Evolutionary conservation across 2,329 filamentous ascomycete species (phyloP).

Genomic region (Aspergillus persii): DNA sequence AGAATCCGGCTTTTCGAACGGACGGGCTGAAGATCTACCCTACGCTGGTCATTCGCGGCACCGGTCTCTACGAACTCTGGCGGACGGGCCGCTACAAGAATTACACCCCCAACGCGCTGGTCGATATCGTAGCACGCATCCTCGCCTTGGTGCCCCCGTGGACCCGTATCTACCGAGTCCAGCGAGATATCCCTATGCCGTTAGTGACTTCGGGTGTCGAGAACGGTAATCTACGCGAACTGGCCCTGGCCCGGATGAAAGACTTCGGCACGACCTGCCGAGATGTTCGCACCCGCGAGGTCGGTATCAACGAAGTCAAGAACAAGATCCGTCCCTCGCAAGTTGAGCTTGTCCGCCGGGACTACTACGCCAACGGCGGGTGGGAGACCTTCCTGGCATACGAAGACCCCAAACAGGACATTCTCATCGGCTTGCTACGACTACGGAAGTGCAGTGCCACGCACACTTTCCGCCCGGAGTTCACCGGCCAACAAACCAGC

Average conservation of each 20-base stretch:
- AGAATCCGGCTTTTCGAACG: constrained; percentile 91
- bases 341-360: constrained; percentile 88
- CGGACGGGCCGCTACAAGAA: constrained; percentile 96
- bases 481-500: constrained; percentile 82
- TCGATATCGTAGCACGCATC: constrained; percentile 95
- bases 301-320: constrained; percentile 98
- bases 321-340: constrained; percentile 97
- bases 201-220: constrained; percentile 98
- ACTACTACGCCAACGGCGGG: constrained; percentile 92
- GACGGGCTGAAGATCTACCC: constrained; percentile 98
- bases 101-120: constrained; percentile 94
- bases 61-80: constrained; percentile 96
- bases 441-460: constrained; percentile 86
- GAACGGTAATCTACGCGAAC: constrained; percentile 91
- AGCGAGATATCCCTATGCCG: constrained; percentile 99
- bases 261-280: constrained; percentile 97
- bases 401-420: constrained; percentile 97
- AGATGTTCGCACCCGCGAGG: constrained; percentile 92
- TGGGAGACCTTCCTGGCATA: constrained; percentile 99
- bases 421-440: constrained; percentile 84
- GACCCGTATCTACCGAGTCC: constrained; percentile 97
- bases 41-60: constrained; percentile 93
- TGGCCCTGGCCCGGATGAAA: constrained; percentile 96
- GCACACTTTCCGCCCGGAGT: constrained; percentile 87
- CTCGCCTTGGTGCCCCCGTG: constrained; percentile 91